phyloP scores from a whole-genome alignment of 2,329 filamentous ascomycete genomes.

The Xylaria multiplex region DNA sequence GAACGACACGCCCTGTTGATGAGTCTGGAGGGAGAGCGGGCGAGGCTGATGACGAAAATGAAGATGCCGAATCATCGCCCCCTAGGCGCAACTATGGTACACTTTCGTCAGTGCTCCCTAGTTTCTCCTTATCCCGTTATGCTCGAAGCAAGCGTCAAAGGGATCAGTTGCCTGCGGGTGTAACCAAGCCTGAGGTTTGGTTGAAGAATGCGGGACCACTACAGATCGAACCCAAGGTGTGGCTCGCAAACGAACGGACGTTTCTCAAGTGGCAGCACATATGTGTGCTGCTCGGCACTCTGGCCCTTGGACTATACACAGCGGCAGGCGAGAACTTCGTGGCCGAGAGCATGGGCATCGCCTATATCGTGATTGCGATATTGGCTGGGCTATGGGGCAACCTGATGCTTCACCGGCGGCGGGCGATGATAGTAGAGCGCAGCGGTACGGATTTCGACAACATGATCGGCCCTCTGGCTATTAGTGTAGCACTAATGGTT shows the following conservation, averaged over 20 bases:
- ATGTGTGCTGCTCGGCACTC: conserved; percentile 82
- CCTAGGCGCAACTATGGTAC: conserved; percentile 59
- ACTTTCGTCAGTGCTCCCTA: conserved; percentile 79
- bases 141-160: conserved; percentile 65
- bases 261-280: conserved; percentile 99
- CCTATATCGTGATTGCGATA: conserved; percentile 82
- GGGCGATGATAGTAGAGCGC: conserved; percentile 81
- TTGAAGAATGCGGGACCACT: conserved; percentile 95
- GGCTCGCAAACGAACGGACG: conserved; percentile 97
- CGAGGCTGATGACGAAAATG: conserved; percentile 45
- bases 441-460: conserved; percentile 96
- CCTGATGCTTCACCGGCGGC: conserved; percentile 78
- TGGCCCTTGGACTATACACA: conserved; percentile 88
- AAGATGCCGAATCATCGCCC: conserved; percentile 48
- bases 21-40: conserved; percentile 41
- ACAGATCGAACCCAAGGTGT: conserved; percentile 96
- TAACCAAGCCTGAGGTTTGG: conserved; percentile 85
- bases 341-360: conserved; percentile 80
- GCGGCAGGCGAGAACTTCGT: conserved; percentile 83
- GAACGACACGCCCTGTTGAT: conserved; percentile 42
- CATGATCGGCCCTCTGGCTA: conserved; percentile 81
- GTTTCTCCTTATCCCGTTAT: conserved; percentile 84
- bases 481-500: conserved; percentile 80
- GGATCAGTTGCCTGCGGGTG: conserved; percentile 79
- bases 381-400: conserved; percentile 92